Base-by-base conservation (phyloP, 2,329 filamentous ascomycete genomes). In the Diaporthe ampelina region DNA sequence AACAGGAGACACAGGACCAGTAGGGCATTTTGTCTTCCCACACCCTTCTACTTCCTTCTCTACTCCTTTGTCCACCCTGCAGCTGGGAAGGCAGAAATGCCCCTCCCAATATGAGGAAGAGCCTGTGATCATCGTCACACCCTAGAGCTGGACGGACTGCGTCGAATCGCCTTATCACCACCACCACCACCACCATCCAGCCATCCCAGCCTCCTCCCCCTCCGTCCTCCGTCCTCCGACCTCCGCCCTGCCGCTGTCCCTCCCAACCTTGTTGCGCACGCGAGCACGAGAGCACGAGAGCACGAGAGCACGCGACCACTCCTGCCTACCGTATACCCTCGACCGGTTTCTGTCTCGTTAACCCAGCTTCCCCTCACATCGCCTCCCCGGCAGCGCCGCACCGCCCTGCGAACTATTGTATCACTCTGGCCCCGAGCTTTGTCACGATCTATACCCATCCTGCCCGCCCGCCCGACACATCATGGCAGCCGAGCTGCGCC, bases 401-500 rank as follows among this genome's bases (percentile, higher is more conserved):
- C 48, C 48, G n/a, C 40, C 40, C 40, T 24, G 17, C 48, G 26
- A 32, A 32, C 67, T 37, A 17, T 26, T 32, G 32, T 40, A 17
- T n/a, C 10, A 26, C 11, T 13, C 17, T 19, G 21, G 50, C 52
- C 40, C 29, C 15, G 17, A 13, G 50, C 13, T 26, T 19, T 52
- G 15, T 63, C 72, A 40, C n/a, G 32, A 2, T 4, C 56, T 50
- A n/a, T 43, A 19, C 40, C 32, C 35, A 56, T 8, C 52, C 71
- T 9, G 13, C 17, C 32, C 61, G 45, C 15, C 32, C 61, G 45
- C 58, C 50, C 48, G 58, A 58, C 78, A 77, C 72, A 82, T 81
- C 80, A 80, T 83, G 75, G 79, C 82, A 29, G 77, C 79, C 72
- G 81, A 85, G 74, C 79, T 86, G 70, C 84, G 82, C 73, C 82